These are phyloP conservation scores for Linnemannia elongata DNA, from an alignment of 192 early-diverging fungal species.

Conservation along the genomic window DNA sequence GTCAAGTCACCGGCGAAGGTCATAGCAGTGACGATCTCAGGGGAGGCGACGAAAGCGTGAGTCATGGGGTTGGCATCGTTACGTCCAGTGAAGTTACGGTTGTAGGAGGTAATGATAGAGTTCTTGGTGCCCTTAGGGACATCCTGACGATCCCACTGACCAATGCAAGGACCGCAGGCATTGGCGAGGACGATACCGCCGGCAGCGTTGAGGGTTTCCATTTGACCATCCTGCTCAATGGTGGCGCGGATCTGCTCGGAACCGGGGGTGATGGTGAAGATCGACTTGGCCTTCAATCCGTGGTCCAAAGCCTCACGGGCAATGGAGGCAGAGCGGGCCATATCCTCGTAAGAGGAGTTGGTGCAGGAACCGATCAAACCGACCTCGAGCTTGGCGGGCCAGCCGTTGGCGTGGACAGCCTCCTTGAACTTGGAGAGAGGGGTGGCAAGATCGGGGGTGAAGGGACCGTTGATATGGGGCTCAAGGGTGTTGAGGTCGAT, in stretches of 20 bases:
- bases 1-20: slow-evolving; percentile 92
- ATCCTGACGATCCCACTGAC: slow-evolving; percentile 98
- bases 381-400: slow-evolving; percentile 90
- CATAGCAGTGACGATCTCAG: slow-evolving; percentile 96
- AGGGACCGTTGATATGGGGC: slow-evolving; percentile 97
- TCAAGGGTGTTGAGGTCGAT: slow-evolving; percentile 94
- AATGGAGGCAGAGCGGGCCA: slow-evolving; percentile 92
- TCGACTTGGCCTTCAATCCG: slow-evolving; percentile 85
- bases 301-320: slow-evolving; percentile 85
- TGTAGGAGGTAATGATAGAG: slow-evolving; percentile 99
- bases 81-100: slow-evolving; percentile 99
- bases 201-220: slow-evolving; percentile 78
- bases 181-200: slow-evolving; percentile 95
- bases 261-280: slow-evolving; percentile 94
- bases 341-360: slow-evolving; percentile 99
- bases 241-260: slow-evolving; percentile 98
- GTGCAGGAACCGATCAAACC: slow-evolving; percentile 98
- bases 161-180: slow-evolving; percentile 99
- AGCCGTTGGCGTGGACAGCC: slow-evolving; percentile 86
- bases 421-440: slow-evolving; percentile 95
- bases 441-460: slow-evolving; percentile 95
- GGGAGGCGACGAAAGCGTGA: slow-evolving; percentile 95
- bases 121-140: slow-evolving; percentile 97
- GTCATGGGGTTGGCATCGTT: slow-evolving; percentile 98
- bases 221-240: slow-evolving; percentile 91